Conservation (phyloP, 2,329 filamentous ascomycete species). For the Aspergillus udagawae region DNA sequence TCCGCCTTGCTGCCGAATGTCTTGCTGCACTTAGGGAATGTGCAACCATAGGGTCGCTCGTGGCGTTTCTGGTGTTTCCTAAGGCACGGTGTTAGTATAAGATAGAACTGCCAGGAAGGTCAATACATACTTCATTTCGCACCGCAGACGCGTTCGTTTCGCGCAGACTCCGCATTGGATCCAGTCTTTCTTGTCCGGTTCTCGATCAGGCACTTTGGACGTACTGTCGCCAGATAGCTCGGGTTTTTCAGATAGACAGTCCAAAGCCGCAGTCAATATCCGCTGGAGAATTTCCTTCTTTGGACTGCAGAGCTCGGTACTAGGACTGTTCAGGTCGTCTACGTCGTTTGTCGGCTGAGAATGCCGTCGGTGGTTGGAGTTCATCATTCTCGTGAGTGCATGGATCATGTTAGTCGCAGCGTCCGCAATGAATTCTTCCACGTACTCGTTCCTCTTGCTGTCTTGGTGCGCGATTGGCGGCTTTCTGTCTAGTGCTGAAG, state of each 20-base stretch:
- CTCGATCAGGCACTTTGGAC: conserved; percentile 2
- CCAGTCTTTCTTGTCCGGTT: conserved; percentile 22
- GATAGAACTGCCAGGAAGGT: background rate
- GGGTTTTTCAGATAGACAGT: conserved; percentile 17
- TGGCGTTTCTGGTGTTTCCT: conserved; percentile 86
- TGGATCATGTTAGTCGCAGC: conserved; percentile 30
- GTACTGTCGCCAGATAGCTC: conserved; percentile 3
- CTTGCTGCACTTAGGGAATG: conserved; percentile 64
- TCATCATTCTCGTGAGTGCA: conserved; percentile 31
- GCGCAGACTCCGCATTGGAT: conserved; percentile 29
- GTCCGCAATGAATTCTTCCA: conserved; percentile 23
- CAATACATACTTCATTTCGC: conserved; percentile 35
- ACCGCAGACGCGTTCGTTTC: conserved; percentile 29
- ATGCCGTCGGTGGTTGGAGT: conserved; percentile 20
- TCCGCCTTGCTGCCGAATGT: conserved; percentile 89
- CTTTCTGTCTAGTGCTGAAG: conserved; percentile 7
- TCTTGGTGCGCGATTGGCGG: conserved; percentile 3
- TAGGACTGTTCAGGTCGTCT: conserved; percentile 16
- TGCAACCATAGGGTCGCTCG: conserved; percentile 76
- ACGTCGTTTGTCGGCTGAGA: conserved; percentile 20
- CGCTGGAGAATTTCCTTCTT: conserved; percentile 32
- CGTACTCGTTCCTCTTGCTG: conserved; percentile 8
- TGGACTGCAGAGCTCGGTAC: conserved; percentile 19
- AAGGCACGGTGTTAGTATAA: conserved; percentile 1
- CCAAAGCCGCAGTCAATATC: conserved; percentile 27